Evolutionary conservation across 352 stramenopile genomes (phyloP).

Genomic region (Globisporangium cystogenes): DNA sequence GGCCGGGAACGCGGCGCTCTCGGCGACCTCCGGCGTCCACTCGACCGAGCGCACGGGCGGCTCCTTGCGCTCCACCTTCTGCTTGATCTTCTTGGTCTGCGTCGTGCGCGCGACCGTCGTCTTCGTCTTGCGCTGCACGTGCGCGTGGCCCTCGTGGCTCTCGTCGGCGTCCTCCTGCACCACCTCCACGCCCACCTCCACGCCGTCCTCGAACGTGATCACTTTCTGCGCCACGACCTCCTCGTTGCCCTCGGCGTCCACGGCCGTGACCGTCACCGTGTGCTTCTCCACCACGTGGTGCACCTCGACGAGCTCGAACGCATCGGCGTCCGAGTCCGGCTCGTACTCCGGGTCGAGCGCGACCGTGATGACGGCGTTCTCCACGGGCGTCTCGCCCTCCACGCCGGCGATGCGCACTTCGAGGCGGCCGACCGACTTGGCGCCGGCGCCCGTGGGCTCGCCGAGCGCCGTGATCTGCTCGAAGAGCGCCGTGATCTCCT

Average conservation of each 20-base stretch:
- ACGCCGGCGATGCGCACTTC: constrained; percentile 52
- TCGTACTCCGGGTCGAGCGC: constrained; percentile 77
- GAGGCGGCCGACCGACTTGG: constrained; percentile 72
- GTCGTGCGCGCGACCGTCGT: constrained; percentile 54
- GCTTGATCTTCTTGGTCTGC: constrained; percentile 54
- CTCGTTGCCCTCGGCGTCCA: constrained; percentile 21
- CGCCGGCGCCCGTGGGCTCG: constrained; percentile 22
- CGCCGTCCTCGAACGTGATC: constrained; percentile 22
- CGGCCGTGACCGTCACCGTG: constrained; percentile 42
- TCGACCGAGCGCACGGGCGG: constrained; percentile 30
- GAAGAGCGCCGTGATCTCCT: constrained; percentile 69
- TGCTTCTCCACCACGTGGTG: constrained; percentile 56
- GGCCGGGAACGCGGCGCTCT: constrained; percentile 35
- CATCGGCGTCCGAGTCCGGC: constrained; percentile 28
- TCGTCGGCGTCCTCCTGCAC: constrained; percentile 20
- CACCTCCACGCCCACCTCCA: constrained; percentile 31
- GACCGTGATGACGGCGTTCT: constrained; percentile 55
- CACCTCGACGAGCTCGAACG: constrained; percentile 33
- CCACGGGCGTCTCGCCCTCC: constrained; percentile 48
- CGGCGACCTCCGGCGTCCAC: constrained; percentile 19
- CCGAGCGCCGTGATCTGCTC: constrained; percentile 55
- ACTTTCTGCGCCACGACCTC: constrained; percentile 17
- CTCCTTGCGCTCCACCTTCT: constrained; percentile 36
- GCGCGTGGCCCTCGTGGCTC: constrained; percentile 1
- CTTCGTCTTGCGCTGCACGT: constrained; percentile 43